Conservation (phyloP, 768 basidiomycete genomes). For the Asterophora lycoperdoides region DNA sequence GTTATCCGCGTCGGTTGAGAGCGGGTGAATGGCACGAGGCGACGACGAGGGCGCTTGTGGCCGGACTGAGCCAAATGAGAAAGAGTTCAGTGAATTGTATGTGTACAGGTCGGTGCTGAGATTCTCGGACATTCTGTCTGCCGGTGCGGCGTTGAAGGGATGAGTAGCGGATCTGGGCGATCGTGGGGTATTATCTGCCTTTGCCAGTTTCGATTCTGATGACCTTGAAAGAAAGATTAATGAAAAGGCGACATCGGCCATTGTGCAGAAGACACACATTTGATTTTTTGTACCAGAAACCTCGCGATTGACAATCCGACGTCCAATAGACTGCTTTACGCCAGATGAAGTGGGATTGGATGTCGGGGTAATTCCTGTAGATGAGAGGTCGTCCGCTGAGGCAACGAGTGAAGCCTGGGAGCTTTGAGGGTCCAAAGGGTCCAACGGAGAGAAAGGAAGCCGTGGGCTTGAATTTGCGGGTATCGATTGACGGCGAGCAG, state of each 20-base stretch:
- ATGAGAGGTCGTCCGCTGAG: conserved; percentile 8
- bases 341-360: conserved; percentile 4
- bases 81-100: conserved; percentile 41
- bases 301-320: conserved; percentile 8
- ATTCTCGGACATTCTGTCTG: conserved; percentile 9
- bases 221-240: conserved; percentile 9
- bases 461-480: conserved; percentile 11
- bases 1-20: conserved; percentile 32
- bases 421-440: conserved; percentile 10
- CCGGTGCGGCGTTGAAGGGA: conserved; percentile 2
- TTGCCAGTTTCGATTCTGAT: conserved; percentile 8
- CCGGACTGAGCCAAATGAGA: conserved; percentile 43
- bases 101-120: conserved; percentile 32
- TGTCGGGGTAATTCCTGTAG: conserved; percentile 5
- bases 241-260: background rate
- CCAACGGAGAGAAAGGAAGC: conserved; percentile 12
- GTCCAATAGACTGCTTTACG: conserved; percentile 2
- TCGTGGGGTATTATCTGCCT: conserved; percentile 8
- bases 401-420: conserved; percentile 12
- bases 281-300: background rate
- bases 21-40: conserved; percentile 31
- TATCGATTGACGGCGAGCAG: conserved; percentile 14
- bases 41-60: conserved; percentile 27
- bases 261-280: conserved; percentile 5
- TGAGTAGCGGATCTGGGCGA: conserved; percentile 3